phyloP scores from a whole-genome alignment of 2,329 filamentous ascomycete species.

The Camptophora hylomeconis region DNA sequence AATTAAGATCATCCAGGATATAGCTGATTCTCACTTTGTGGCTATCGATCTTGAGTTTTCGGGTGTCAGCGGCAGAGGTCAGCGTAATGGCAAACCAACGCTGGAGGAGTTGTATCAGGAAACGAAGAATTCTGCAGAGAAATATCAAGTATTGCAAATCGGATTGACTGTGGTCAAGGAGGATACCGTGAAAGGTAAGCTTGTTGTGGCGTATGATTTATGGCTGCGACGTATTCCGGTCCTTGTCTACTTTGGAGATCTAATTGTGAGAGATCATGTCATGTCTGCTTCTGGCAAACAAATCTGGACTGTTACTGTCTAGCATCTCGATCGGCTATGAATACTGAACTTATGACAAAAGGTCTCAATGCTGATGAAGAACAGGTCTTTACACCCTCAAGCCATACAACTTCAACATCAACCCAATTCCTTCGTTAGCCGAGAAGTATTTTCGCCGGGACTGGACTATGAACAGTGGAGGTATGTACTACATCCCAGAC shows the following conservation, averaged over 20 bases:
- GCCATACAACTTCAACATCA: slow-evolving; percentile 53
- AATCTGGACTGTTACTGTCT: too few species aligned
- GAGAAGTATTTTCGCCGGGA: slow-evolving; percentile 46
- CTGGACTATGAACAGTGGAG: slow-evolving; percentile 44
- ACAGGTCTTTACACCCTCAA: slow-evolving; percentile 42
- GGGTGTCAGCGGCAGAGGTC: slow-evolving; percentile 37
- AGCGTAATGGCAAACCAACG: slow-evolving; percentile 27
- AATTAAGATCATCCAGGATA: slow-evolving; percentile 39
- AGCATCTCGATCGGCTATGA: too few species aligned
- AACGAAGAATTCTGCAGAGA: slow-evolving; percentile 45
- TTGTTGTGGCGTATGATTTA: too few species aligned
- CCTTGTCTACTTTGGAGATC: neutral
- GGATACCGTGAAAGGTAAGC: slow-evolving; percentile 35
- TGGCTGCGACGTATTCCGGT: neutral
- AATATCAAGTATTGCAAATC: slow-evolving; percentile 52
- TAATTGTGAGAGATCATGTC: too few species aligned
- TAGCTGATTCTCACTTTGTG: slow-evolving; percentile 48
- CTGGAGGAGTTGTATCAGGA: slow-evolving; percentile 51
- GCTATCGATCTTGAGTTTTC: slow-evolving; percentile 55
- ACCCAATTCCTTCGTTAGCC: slow-evolving; percentile 39
- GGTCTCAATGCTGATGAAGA: slow-evolving; percentile 1
- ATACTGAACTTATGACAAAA: too few species aligned
- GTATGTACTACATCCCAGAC: too few species aligned
- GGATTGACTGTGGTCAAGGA: slow-evolving; percentile 54
- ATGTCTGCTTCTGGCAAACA: slow-evolving; percentile 7